Conservation (phyloP, 768 basidiomycete species). For the Dendrothele bispora region DNA sequence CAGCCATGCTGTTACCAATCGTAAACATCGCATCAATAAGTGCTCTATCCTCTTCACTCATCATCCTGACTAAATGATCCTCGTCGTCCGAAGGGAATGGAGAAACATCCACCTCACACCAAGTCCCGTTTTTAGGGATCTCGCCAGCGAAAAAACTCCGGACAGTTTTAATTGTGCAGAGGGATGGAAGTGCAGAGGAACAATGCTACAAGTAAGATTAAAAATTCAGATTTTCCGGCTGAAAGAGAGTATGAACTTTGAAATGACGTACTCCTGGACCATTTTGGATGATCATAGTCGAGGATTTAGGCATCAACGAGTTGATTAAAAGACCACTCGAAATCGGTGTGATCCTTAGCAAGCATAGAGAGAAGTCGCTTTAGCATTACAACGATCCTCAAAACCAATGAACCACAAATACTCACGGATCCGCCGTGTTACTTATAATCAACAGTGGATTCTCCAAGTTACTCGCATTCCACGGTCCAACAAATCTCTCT, state of each 20-base stretch:
- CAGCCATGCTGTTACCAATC: neutral
- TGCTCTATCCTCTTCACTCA: neutral
- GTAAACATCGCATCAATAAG: conserved; percentile 3
- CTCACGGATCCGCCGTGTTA: conserved; percentile 20
- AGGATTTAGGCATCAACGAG: conserved; percentile 22
- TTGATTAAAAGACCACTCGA: conserved; percentile 19
- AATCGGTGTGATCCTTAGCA: conserved; percentile 23
- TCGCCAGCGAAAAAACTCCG: conserved; percentile 10
- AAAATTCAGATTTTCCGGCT: neutral
- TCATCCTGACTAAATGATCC: neutral
- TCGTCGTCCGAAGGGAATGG: conserved; percentile 10
- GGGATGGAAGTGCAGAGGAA: conserved; percentile 6
- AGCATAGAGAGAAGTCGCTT: no score
- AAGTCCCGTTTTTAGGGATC: conserved; percentile 13
- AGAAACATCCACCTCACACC: conserved; percentile 9
- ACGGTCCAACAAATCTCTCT: conserved; percentile 25
- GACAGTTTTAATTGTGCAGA: conserved; percentile 9
- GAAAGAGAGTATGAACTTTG: neutral
- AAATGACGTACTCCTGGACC: conserved; percentile 4
- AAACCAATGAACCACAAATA: neutral
- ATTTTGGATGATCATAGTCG: conserved; percentile 21
- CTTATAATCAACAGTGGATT: conserved; percentile 27
- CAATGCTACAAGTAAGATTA: conserved; percentile 6
- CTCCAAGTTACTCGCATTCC: conserved; percentile 25
- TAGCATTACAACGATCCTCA: no score